Evolutionary conservation across 345 rosid species (phyloP).

Genomic region (Dipteronia dyeriana): DNA sequence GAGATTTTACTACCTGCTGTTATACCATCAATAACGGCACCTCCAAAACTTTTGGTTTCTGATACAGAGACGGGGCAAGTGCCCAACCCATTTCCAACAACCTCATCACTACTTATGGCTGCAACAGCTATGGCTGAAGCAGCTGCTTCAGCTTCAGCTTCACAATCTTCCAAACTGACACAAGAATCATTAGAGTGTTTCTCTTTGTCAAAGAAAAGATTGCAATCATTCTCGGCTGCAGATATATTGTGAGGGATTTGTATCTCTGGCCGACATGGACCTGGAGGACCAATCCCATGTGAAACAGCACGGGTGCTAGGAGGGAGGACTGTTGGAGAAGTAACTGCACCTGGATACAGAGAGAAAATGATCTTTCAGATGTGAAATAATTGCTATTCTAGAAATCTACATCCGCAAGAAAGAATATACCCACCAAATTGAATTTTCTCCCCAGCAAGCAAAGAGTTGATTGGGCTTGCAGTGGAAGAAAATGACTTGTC

Average conservation of each 20-base stretch:
- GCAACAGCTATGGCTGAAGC: conserved; percentile 95
- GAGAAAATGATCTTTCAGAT: conserved; percentile 18
- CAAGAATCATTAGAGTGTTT: conserved; percentile 53
- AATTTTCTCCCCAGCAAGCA: conserved; percentile 95
- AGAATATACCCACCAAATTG: conserved; percentile 74
- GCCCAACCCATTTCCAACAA: conserved; percentile 51
- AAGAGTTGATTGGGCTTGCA: conserved; percentile 72
- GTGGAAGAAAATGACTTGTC: conserved; percentile 67
- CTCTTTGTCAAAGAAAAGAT: conserved; percentile 72
- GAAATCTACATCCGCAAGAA: conserved; percentile 12
- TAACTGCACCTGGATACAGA: conserved; percentile 79
- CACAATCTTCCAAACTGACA: conserved; percentile 66
- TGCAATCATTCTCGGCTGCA: conserved; percentile 48
- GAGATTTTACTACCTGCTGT: conserved; percentile 35
- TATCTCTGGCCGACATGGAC: conserved; percentile 48
- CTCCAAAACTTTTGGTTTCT: conserved; percentile 64
- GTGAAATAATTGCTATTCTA: background rate
- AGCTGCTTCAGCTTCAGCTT: conserved; percentile 78
- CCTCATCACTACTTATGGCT: conserved; percentile 85
- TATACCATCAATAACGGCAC: conserved; percentile 48
- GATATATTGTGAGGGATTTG: conserved; percentile 47
- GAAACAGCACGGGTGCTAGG: conserved; percentile 46
- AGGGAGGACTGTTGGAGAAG: conserved; percentile 77
- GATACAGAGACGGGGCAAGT: conserved; percentile 46
- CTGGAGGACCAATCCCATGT: conserved; percentile 64